phyloP scores from a whole-genome alignment of 169 alveolate species.

The Cryptosporidium tyzzeri region DNA sequence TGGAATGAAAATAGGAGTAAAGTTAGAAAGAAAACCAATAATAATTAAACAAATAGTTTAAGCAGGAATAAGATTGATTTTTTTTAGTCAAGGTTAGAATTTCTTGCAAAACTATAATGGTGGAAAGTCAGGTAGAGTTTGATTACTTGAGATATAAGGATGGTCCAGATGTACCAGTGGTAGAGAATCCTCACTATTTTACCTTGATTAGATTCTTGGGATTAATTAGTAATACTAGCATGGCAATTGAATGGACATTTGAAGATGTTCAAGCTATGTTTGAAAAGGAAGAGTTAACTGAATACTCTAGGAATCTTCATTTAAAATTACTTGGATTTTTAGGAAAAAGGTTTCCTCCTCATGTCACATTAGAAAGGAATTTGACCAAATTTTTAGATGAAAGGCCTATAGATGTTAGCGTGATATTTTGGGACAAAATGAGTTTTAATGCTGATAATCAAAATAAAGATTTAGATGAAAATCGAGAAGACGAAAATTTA shows the following conservation, averaged over 20 bases:
- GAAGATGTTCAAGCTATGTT: constrained; percentile 33
- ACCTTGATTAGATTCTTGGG: constrained; percentile 59
- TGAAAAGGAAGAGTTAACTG: constrained; percentile 52
- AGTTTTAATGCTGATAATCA: background rate
- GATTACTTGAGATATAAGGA: constrained; percentile 46
- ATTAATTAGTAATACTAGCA: constrained; percentile 26
- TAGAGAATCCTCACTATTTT: constrained; percentile 67
- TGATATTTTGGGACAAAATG: constrained; percentile 57
- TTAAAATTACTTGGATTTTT: constrained; percentile 51
- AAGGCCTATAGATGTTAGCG: constrained; percentile 58
- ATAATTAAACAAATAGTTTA: background rate
- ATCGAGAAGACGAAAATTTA: background rate
- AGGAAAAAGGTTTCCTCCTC: constrained; percentile 72
- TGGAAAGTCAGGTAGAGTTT: constrained; percentile 21
- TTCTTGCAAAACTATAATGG: background rate
- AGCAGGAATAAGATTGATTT: background rate
- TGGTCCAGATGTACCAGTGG: constrained; percentile 73
- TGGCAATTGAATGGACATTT: constrained; percentile 68
- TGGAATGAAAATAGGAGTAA: background rate
- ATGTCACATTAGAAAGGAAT: constrained; percentile 68
- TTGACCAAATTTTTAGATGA: constrained; percentile 69
- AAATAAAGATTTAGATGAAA: background rate
- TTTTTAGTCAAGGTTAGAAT: background rate
- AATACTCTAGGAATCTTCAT: constrained; percentile 57
- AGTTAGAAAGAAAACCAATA: constrained; percentile 1